These are phyloP conservation scores for Sicyos edulis DNA, from an alignment of 306 rosid genomes.

Conservation along the genomic window DNA sequence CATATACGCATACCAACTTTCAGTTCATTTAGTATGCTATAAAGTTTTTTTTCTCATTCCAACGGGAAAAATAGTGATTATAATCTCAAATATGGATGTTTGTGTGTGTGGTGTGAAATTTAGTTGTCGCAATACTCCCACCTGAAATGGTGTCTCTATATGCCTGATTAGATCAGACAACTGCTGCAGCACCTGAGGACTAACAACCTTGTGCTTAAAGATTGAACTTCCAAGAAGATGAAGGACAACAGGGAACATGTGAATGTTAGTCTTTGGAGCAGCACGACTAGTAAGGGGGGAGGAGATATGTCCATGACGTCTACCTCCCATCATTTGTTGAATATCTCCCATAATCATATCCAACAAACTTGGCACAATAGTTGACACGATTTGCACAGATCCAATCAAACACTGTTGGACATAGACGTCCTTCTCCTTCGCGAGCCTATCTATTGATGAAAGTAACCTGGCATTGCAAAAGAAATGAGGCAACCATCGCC, in stretches of 20 bases:
- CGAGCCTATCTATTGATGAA: constrained; percentile 79
- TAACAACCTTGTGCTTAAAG: constrained; percentile 75
- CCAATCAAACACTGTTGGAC: constrained; percentile 73
- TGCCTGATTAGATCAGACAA: constrained; percentile 69
- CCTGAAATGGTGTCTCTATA: constrained; percentile 86
- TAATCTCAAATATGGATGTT: neutral
- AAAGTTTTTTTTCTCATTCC: neutral
- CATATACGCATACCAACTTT: neutral
- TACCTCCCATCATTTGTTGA: constrained; percentile 86
- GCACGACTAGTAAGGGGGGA: constrained; percentile 68
- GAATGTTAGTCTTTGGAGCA: constrained; percentile 69
- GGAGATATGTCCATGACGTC: constrained; percentile 79
- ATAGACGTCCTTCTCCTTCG: constrained; percentile 78
- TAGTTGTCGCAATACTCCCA: constrained; percentile 25
- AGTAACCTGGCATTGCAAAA: constrained; percentile 80
- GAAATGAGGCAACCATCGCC: constrained; percentile 90
- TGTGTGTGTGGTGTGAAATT: neutral
- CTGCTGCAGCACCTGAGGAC: constrained; percentile 66
- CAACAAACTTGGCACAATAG: constrained; percentile 69
- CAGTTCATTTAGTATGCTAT: neutral
- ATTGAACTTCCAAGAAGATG: constrained; percentile 86
- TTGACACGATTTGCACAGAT: constrained; percentile 64
- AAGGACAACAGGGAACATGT: constrained; percentile 84
- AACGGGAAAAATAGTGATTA: neutral
- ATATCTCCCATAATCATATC: constrained; percentile 71